A percentile compares a stretch with the other conserved stretches of the same genome.
Conservation (phyloP, 1,139 yeast genomes). For the Yamadazyma dendronema region DNA sequence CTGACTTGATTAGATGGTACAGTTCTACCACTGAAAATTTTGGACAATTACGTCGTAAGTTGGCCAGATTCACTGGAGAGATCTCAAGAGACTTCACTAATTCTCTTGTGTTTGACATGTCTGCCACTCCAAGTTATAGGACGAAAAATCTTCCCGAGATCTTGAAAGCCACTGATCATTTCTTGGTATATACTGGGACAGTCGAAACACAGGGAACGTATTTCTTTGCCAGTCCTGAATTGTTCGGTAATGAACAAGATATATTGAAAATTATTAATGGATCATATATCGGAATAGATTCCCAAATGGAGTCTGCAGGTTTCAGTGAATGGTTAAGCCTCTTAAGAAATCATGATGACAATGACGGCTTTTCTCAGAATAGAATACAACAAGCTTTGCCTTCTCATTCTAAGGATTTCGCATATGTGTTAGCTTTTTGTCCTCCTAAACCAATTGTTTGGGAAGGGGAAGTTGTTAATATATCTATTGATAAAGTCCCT, state of each 20-base stretch:
- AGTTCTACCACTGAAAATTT: constrained; percentile 80
- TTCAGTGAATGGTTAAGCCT: constrained; percentile 32
- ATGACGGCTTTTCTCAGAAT: constrained; percentile 15
- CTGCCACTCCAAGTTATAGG: constrained; percentile 46
- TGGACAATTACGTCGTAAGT: constrained; percentile 81
- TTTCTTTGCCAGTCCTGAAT: constrained; percentile 64
- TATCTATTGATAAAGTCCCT: constrained; percentile 49
- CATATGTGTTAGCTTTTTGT: constrained; percentile 72
- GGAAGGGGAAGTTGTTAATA: constrained; percentile 76
- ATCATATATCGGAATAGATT: constrained; percentile 41
- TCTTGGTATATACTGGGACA: constrained; percentile 72
- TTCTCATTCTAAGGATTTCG: constrained; percentile 35
- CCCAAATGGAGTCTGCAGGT: constrained; percentile 24
- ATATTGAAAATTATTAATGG: constrained; percentile 45
- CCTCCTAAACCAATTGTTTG: constrained; percentile 86
- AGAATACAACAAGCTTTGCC: constrained; percentile 18
- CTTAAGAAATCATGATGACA: constrained; percentile 19
- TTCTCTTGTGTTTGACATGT: constrained; percentile 64
- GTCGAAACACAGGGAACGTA: constrained; percentile 75
- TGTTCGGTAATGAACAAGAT: constrained; percentile 45
- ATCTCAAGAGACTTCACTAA: constrained; percentile 75
- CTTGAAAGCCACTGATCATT: constrained; percentile 67
- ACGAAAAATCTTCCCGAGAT: constrained; percentile 55
- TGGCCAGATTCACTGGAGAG: constrained; percentile 72
- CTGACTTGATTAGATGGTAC: constrained; percentile 77